Evolutionary conservation across 2,329 filamentous ascomycete genomes (phyloP).

Genomic region (Ophioceras dolichostomum): DNA sequence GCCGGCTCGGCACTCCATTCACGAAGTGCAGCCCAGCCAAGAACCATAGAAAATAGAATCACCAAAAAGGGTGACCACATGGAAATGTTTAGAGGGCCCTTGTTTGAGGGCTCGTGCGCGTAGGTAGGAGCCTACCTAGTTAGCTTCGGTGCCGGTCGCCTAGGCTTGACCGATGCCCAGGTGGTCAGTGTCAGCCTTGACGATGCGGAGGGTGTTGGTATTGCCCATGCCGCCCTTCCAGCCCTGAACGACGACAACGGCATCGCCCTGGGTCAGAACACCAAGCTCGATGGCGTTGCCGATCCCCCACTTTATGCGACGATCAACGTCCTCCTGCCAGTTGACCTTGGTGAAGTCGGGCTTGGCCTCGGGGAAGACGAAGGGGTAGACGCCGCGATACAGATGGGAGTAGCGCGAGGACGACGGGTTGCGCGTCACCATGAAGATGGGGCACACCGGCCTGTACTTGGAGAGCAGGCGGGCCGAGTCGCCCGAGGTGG

Average conservation of each 20-base stretch:
- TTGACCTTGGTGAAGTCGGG: conserved; percentile 86
- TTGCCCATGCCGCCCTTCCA: conserved; percentile 89
- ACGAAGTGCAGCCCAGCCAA: too few species aligned
- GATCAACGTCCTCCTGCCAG: conserved; percentile 99
- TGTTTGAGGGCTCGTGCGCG: too few species aligned
- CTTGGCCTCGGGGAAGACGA: conserved; percentile 87
- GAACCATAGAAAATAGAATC: too few species aligned
- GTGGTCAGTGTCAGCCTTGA: conserved; percentile 47
- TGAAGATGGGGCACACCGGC: conserved; percentile 97
- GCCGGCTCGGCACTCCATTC: too few species aligned
- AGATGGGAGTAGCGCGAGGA: conserved; percentile 86
- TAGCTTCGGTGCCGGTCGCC: too few species aligned
- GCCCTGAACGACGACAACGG: conserved; percentile 75
- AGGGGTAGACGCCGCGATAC: conserved; percentile 96
- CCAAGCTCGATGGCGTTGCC: conserved; percentile 73
- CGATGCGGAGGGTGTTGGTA: conserved; percentile 67
- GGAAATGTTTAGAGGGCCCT: too few species aligned
- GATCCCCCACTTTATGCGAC: conserved; percentile 95
- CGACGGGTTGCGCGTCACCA: conserved; percentile 81
- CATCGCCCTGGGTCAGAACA: conserved; percentile 59
- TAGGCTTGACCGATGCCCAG: conserved; percentile 40
- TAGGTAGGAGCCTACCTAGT: too few species aligned
- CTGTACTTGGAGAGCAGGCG: conserved; percentile 97
- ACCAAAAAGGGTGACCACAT: too few species aligned
- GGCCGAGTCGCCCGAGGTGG: conserved; percentile 89